Evolutionary conservation across 306 rosid species (phyloP), one percentile per base, ranked within the genome.

Genomic region (Cicer chorassanicum): DNA sequence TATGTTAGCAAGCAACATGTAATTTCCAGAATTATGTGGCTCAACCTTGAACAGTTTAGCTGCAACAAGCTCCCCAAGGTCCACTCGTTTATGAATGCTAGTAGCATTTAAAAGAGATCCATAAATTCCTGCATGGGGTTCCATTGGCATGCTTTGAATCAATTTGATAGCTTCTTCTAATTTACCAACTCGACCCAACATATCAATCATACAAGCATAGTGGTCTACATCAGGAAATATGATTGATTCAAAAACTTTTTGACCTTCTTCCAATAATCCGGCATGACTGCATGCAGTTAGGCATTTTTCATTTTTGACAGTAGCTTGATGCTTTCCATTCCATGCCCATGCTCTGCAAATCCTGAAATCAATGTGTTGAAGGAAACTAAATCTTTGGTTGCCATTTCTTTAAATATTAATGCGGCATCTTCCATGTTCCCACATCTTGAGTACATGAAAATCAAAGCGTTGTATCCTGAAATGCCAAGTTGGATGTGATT

Each of bases 211-310:
- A 68, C 95, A 90, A 21, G 92, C 89, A 83, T 82, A 90, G 78
- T 89, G 95, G 64, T 87, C 89, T 48, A 84, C 89, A 21, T 82
- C 88, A 15, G 87, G 95, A 57, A n/a, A 65, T 73, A 82, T 72
- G 56, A 89, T 87, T 40, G 89, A 87, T 66, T 87, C 81, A 78
- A 87, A 89, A 54, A 87, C 78, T 63, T 77, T 77, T 71, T 70
- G 72, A 36, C 96, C 96, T 75, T 82, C 88, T 54, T 79, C 80
- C 80, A 86, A 40, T 60, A 88, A 57, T 71, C 96, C 89, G 6
- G 84, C 88, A 75, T 88, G 96, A 72, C 92, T 88, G 78, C 96
- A 90, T n/a, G 88, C 89, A 18, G 88, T 83, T 62, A 88, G 78
- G n/a, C 88, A 77, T 81, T 82, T 71, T 84, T 84, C 92, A 88